Evolutionary conservation across 192 early-diverging fungal genomes (phyloP).

Genomic region (Pilaira anomala): DNA sequence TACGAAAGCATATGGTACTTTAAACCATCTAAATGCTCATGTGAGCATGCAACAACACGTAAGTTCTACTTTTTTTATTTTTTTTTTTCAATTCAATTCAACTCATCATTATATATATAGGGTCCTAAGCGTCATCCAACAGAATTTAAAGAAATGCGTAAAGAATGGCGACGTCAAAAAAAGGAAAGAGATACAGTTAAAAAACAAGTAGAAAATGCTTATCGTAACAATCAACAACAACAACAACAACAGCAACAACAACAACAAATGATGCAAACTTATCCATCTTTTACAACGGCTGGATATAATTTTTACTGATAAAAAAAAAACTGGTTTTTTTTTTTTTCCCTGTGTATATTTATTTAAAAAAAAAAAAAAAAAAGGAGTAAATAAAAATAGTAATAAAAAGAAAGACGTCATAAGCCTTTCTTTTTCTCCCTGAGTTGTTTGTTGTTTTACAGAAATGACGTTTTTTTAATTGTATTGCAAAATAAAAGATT

Average conservation of each 20-base stretch:
- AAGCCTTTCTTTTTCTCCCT: background rate
- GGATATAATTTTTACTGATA: too few relatives aligned
- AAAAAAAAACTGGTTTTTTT: too few relatives aligned
- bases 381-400: background rate
- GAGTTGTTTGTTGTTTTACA: background rate
- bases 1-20: constrained; percentile 56
- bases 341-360: too few relatives aligned
- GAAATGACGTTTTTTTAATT: background rate
- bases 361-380: background rate
- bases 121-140: constrained; percentile 55
- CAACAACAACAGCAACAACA: background rate
- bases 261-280: background rate
- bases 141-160: constrained; percentile 57
- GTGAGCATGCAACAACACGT: constrained; percentile 59
- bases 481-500: constrained; percentile 10
- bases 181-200: constrained; percentile 37
- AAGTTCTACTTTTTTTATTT: constrained; percentile 4
- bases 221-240: background rate
- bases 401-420: background rate
- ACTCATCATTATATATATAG: background rate
- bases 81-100: background rate
- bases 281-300: too few relatives aligned
- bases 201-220: constrained; percentile 16
- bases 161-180: constrained; percentile 54
- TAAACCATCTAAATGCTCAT: constrained; percentile 64